Evolutionary conservation across 345 rosid species (phyloP), one percentile per base, ranked within the genome.

Genomic region (Excoecaria cochinchinensis): DNA sequence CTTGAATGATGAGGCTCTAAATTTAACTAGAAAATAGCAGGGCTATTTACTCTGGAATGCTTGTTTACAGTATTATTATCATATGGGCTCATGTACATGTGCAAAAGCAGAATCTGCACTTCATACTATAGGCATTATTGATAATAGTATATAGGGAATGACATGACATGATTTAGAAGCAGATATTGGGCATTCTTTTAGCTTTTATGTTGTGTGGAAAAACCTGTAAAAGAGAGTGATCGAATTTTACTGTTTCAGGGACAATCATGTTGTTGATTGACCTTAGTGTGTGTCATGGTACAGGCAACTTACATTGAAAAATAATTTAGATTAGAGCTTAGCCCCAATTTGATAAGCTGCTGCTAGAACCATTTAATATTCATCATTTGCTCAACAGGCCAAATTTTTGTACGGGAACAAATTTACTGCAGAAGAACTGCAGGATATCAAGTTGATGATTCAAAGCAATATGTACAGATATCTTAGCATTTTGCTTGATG

Each of bases 401-500:
- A 95, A 93, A 84, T 86, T 93, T 88, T 84, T 91, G 86, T 93
- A 95, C 11, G 98, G 99, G 64, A 89, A 90, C 82, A 92, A 85
- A 85, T 95, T 93, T 74, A 81, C 87, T 6, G 72, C 22, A 46
- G 98, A 95, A 72, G 99, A 95, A 81, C 84, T 90, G 80, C 92
- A 87, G 82, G 92, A 89, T 76, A 91, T 95, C 15, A 95, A 93
- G 92, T 79, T 93, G 82, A 93, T 95, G 98, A 91, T 95, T 62
- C 99, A 95, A 80, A 95, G 98, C 87, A 93, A 93, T 77, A 86
- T 95, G 92, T 95, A 93, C 76, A 86, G 90, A 84, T 95, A 95
- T 80, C 91, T 95, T 5, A 93, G 99, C 86, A 87, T 95, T 71
- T 82, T 95, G 83, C 95, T 95, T 1, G 99, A 95, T 84, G 99